Conservation (phyloP, 805 yeast genomes). For the Maudiozyma turicensis region DNA sequence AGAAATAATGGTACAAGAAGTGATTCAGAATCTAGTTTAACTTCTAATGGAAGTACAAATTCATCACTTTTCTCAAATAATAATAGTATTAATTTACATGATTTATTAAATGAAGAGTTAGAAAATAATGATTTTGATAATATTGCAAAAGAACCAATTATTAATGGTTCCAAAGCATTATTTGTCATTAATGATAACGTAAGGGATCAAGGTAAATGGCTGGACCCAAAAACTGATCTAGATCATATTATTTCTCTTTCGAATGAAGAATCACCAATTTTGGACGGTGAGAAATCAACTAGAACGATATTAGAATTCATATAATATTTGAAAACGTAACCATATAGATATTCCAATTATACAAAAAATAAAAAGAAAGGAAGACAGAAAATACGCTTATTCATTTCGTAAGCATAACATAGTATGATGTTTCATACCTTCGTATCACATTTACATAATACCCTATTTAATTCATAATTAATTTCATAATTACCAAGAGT, state of each 20-base stretch:
- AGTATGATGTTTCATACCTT: too few species aligned
- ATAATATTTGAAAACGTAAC: background rate
- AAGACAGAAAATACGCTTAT: background rate
- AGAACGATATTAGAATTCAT: constrained; percentile 1
- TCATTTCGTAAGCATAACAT: too few species aligned
- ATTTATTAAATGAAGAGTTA: constrained; percentile 18
- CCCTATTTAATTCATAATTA: too few species aligned
- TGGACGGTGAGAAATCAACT: background rate
- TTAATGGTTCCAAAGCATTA: constrained; percentile 2
- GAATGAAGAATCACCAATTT: background rate
- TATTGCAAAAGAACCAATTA: background rate
- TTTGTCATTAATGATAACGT: constrained; percentile 3
- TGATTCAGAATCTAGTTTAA: constrained; percentile 2
- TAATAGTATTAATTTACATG: constrained; percentile 13
- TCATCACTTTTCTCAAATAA: constrained; percentile 5
- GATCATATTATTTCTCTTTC: background rate
- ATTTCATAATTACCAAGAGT: too few species aligned
- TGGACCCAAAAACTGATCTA: background rate
- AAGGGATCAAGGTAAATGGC: constrained; percentile 4
- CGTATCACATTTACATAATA: too few species aligned
- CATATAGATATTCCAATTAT: background rate
- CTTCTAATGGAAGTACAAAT: constrained; percentile 1
- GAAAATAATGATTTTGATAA: constrained; percentile 1
- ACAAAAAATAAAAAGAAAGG: background rate
- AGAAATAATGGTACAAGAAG: background rate